phyloP scores from a whole-genome alignment of 2,329 filamentous ascomycete genomes.

The Calonectria pseudoreteaudii region DNA sequence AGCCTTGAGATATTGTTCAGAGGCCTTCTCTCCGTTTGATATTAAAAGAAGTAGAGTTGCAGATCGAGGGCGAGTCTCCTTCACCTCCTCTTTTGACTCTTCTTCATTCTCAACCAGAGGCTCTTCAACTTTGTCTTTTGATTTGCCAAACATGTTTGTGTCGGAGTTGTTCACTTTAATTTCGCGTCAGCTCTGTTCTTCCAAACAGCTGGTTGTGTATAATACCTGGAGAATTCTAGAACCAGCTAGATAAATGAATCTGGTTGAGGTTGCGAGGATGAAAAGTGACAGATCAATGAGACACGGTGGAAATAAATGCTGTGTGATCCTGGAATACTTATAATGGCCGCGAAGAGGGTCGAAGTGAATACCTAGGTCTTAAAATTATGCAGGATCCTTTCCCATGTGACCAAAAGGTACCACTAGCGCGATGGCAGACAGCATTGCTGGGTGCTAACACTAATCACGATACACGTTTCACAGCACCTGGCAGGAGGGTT shows the following conservation, averaged over 20 bases:
- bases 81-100: conserved; percentile 1
- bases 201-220: not conserved
- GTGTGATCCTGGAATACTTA: not conserved
- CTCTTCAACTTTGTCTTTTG: not conserved
- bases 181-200: not conserved
- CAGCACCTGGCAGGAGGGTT: not conserved
- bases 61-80: conserved; percentile 51
- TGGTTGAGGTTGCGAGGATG: not conserved
- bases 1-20: conserved; percentile 52
- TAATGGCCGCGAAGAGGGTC: not conserved
- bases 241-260: not conserved
- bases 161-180: not conserved
- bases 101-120: not conserved
- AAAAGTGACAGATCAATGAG: not conserved
- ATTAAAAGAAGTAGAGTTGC: conserved; percentile 57
- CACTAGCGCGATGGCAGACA: not conserved
- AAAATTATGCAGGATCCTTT: not conserved
- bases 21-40: conserved; percentile 52
- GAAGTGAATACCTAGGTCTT: no score
- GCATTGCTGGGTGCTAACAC: not conserved
- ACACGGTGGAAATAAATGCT: no score
- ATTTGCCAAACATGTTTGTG: not conserved
- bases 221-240: not conserved
- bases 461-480: not conserved
- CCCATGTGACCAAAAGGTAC: not conserved